Evolutionary conservation across 2,329 filamentous ascomycete species (phyloP), one percentile per base, ranked within the genome.

Genomic region (Cucurbitaria berberidis): DNA sequence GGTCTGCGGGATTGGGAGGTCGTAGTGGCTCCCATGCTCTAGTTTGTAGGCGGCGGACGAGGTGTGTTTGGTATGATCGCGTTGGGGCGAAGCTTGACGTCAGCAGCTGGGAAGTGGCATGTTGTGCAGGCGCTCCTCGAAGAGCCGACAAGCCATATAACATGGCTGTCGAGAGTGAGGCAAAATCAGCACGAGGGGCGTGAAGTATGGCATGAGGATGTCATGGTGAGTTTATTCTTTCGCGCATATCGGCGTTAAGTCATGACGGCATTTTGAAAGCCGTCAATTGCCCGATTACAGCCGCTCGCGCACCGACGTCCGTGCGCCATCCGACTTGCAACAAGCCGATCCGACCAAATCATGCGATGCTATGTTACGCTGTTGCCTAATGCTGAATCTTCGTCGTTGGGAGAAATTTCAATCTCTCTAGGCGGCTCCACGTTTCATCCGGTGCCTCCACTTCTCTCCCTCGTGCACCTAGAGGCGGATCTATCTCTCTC

Each of bases 1-100:
- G 83, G 32, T 90, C 89, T 54, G 83, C 84, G 5, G 93, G 93
- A 4, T 90, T 86, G 0, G 92, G 92, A 5, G 93, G 93, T 39
- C 67, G 72, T 16, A 77, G 64, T 39, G 77, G 78, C 44, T 77
- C 67, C 66, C 79, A 81, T 63, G 74, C 60, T 50, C 69, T 68
- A 27, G 69, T 60, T 40, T 73, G 72, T 19, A 69, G 57, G 54
- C 57, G 63, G 56, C 70, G 69, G 49, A 59, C 55, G 55, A 66
- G 51, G 22, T 58, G 51, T 43, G 55, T 40, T 16, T 59, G 57
- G 44, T 35, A 50, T 39, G 49, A 34, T 54, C 43, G 62, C 39
- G 57, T 44, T 41, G 51, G 55, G 45, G 52, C 43, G 24, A 53
- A 48, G 35, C 21, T 40, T 32, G 49, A 52, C 38, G 63, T 64